phyloP scores from a whole-genome alignment of 2,329 filamentous ascomycete species.

The Colletotrichum tabaci region DNA sequence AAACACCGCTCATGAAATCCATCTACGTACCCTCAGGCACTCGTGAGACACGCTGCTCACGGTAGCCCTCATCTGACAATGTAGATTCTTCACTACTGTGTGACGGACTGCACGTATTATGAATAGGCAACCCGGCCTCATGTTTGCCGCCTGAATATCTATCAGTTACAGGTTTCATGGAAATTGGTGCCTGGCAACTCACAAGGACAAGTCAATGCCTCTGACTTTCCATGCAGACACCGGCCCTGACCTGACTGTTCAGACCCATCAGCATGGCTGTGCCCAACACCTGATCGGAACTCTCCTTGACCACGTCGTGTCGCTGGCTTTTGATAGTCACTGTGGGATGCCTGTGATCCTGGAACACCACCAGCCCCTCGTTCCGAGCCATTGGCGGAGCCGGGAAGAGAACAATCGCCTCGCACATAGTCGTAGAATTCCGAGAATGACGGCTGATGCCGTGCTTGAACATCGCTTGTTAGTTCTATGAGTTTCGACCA shows the following conservation, averaged over 20 bases:
- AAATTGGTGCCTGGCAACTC: neutral
- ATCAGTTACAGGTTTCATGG: neutral
- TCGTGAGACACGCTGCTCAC: neutral
- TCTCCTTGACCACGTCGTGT: neutral
- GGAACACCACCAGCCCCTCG: neutral
- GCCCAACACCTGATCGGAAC: neutral
- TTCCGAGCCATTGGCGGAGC: neutral
- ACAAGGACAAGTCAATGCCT: neutral
- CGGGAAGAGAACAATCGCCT: conserved; percentile 9
- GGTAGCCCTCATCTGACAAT: neutral
- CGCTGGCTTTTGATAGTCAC: conserved; percentile 1
- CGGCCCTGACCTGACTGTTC: neutral
- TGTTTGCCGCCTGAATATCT: neutral
- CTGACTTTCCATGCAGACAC: neutral
- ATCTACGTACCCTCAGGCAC: conserved; percentile 21
- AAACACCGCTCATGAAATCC: neutral
- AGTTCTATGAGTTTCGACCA: neutral
- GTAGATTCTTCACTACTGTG: neutral
- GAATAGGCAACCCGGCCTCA: neutral
- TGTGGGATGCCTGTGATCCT: conserved; percentile 13
- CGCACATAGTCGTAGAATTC: conserved; percentile 34
- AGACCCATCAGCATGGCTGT: neutral
- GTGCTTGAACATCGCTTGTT: conserved; percentile 17
- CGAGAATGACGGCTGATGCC: conserved; percentile 28
- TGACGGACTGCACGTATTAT: neutral